Conservation (phyloP, 148 eudicot genomes). For the Rheum nobile region DNA sequence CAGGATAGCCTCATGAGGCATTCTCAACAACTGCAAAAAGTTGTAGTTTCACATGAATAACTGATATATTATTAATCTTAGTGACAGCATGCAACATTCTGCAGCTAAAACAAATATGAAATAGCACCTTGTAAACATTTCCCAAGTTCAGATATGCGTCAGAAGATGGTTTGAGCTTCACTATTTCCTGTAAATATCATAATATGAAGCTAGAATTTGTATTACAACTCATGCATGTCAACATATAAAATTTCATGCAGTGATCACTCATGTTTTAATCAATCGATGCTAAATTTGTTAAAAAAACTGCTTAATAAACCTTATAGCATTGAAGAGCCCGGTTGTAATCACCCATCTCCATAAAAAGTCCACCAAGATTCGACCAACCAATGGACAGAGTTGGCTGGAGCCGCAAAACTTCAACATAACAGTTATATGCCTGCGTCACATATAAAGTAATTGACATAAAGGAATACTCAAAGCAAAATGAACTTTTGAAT, state of each 20-base stretch:
- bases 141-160: conserved; percentile 87
- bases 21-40: conserved; percentile 69
- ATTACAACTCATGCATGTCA: neutral
- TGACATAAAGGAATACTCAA: neutral
- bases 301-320: conserved; percentile 22
- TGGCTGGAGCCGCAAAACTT: conserved; percentile 82
- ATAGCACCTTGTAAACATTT: conserved; percentile 82
- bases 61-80: neutral
- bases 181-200: conserved; percentile 52
- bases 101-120: neutral
- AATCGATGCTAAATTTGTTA: neutral
- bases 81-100: neutral
- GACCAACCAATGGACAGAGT: conserved; percentile 89
- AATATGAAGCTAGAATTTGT: neutral
- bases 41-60: neutral
- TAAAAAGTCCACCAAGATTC: conserved; percentile 88
- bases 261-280: neutral
- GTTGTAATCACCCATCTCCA: conserved; percentile 81
- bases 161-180: conserved; percentile 69
- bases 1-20: conserved; percentile 80
- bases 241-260: neutral
- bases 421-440: conserved; percentile 95
- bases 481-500: neutral
- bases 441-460: conserved; percentile 12
- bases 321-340: conserved; percentile 87